Evolutionary conservation across 2,329 filamentous ascomycete genomes (phyloP), one percentile per base, ranked within the genome.

Genomic region (Hirsutella rhossiliensis): DNA sequence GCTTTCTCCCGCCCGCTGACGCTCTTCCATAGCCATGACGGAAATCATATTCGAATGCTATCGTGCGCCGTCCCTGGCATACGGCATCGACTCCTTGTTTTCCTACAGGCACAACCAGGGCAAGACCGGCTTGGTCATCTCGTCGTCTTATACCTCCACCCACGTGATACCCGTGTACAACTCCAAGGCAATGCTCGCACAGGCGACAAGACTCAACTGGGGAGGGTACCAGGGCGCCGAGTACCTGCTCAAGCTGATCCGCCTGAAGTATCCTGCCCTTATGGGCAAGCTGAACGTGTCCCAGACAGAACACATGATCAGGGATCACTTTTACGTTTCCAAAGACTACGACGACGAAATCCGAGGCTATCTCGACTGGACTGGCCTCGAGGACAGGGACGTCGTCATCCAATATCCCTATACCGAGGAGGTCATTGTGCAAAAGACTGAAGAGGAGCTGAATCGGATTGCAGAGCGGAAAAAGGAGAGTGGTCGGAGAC

Each of bases 11-110:
- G 15, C 30, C 19, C 30, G 42, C 57, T 62, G 37, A 59, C 47
- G 7, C 1, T 28, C 19, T 38, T 39, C 8, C 38, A 7, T 43
- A 94, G 87, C 86, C 53, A 97, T 97, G 90, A 94, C 86, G 38
- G 92, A 98, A 59, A 90, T 97, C 44, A 71, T 98, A 11, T 98
- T 97, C 61, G 92, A 98, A 64, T 94, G 88, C 64, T 98, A 98
- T 62, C 78, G 80, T 47, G 89, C 86, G 11, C 90, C 92, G 0
- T 90, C 87, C 2, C 75, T 96, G 23, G 85, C 89, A 17, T 96
- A 92, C 64, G 92, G 92, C 42, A 89, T 98, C 65, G 92, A 98
- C 63, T 94, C 89, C 11, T 76, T 98, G 29, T 98, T 98, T 67
- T 94, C 90, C 18, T 98, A 95, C 68, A 75, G 82, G 48, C 85